phyloP scores from a whole-genome alignment of 495 filamentous ascomycete genomes.

The Saxophila tyrrhenica region DNA sequence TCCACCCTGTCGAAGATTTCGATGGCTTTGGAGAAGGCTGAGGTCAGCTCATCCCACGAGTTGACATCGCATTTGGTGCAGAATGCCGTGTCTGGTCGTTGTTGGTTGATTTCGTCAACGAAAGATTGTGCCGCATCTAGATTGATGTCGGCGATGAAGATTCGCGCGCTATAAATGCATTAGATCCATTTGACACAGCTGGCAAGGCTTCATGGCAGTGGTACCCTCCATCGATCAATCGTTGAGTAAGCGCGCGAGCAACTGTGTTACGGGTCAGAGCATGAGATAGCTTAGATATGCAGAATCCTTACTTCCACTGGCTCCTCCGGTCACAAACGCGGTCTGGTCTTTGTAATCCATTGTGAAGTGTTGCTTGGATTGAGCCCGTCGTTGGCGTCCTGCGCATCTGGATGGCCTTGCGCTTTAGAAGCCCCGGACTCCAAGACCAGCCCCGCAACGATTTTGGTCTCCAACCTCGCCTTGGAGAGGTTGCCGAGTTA shows the following conservation, averaged over 20 bases:
- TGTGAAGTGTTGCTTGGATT: too few relatives aligned
- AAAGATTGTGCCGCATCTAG: not conserved
- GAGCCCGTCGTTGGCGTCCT: too few relatives aligned
- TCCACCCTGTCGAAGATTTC: not conserved
- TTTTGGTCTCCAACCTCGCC: too few relatives aligned
- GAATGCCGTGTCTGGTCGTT: not conserved
- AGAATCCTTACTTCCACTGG: not conserved
- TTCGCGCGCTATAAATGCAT: not conserved
- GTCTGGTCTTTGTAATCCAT: not conserved
- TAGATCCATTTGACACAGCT: not conserved
- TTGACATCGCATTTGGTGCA: not conserved
- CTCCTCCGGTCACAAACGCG: not conserved
- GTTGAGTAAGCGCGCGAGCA: not conserved
- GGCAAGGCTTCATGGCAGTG: not conserved
- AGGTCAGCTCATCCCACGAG: not conserved
- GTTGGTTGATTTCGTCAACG: not conserved
- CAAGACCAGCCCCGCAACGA: too few relatives aligned
- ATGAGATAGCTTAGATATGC: not conserved
- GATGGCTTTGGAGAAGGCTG: not conserved
- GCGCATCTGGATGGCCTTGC: too few relatives aligned
- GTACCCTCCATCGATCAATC: not conserved
- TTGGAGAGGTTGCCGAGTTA: too few relatives aligned
- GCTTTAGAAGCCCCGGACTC: too few relatives aligned
- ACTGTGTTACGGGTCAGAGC: not conserved
- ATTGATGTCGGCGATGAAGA: slow-evolving; percentile 1